Evolutionary conservation across 148 eudicot species (phyloP).

Genomic region (Fagopyrum tataricum): DNA sequence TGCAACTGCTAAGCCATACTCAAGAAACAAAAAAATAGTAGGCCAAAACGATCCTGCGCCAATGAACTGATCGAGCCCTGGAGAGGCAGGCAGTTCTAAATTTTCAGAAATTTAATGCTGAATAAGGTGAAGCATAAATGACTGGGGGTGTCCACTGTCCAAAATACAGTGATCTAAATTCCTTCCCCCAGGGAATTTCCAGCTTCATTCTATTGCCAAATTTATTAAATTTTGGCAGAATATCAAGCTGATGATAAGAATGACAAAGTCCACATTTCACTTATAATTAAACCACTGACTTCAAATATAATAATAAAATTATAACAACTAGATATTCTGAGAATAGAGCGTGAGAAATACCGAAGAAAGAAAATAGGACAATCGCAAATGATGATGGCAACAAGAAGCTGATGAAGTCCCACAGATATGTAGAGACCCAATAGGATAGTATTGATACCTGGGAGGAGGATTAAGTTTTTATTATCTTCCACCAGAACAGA

Average conservation of each 20-base stretch:
- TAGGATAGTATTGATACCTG: constrained; percentile 88
- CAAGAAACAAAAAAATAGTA: constrained; percentile 61
- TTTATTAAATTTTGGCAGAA: background rate
- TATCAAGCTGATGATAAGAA: constrained; percentile 2
- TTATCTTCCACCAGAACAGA: constrained; percentile 13
- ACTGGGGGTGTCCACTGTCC: background rate
- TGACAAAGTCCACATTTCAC: background rate
- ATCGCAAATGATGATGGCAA: constrained; percentile 84
- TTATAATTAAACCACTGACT: background rate
- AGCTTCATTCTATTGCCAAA: background rate
- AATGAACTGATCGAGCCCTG: constrained; percentile 87
- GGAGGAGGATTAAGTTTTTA: constrained; percentile 14
- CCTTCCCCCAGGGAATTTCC: background rate
- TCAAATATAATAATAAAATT: background rate
- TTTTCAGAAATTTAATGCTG: background rate
- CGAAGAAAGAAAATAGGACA: constrained; percentile 72
- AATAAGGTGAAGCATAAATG: background rate
- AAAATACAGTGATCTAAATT: background rate
- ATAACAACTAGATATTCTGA: background rate
- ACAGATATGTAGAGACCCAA: constrained; percentile 79
- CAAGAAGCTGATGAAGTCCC: constrained; percentile 97
- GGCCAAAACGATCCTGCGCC: constrained; percentile 60
- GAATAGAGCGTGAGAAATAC: constrained; percentile 29
- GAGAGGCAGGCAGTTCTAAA: constrained; percentile 10
- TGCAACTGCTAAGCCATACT: constrained; percentile 87